These are phyloP conservation scores for Hypomontagnella monticulosa DNA, from an alignment of 495 filamentous ascomycete genomes.

Conservation along the genomic window DNA sequence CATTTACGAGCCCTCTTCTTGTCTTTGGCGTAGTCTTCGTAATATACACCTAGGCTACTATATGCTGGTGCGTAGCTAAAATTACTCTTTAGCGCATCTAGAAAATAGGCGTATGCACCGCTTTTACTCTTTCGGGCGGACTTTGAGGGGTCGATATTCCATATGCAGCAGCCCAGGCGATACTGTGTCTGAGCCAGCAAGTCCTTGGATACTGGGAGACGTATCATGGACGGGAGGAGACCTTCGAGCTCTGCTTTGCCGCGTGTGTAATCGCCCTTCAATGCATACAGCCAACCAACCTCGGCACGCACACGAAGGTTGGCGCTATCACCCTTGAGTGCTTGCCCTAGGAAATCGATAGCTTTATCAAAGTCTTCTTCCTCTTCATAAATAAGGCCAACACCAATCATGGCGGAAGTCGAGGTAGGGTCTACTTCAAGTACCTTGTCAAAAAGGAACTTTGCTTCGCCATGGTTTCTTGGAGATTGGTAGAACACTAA, in stretches of 20 bases:
- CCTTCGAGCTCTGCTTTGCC: conserved; percentile 73
- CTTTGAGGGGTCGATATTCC: conserved; percentile 78
- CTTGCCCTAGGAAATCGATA: conserved; percentile 77
- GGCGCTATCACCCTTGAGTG: conserved; percentile 71
- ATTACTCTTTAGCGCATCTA: conserved; percentile 84
- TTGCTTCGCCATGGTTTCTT: conserved; percentile 88
- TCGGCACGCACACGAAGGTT: conserved; percentile 84
- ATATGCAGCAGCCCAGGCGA: conserved; percentile 87
- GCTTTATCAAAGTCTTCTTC: conserved; percentile 86
- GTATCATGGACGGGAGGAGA: conserved; percentile 63
- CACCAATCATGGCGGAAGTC: conserved; percentile 83
- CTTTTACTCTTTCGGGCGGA: conserved; percentile 77
- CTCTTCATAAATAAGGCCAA: conserved; percentile 91
- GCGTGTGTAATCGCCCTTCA: conserved; percentile 75
- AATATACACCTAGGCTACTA: conserved; percentile 93
- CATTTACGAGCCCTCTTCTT: conserved; percentile 84
- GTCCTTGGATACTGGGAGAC: conserved; percentile 62
- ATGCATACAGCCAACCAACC: conserved; percentile 86
- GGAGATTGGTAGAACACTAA: conserved; percentile 89
- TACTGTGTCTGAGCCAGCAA: conserved; percentile 86
- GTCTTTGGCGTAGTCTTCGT: conserved; percentile 89
- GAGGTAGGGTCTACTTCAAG: conserved; percentile 75
- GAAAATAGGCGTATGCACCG: conserved; percentile 79
- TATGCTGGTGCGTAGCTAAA: conserved; percentile 93
- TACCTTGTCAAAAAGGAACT: conserved; percentile 79